Evolutionary conservation across 148 eudicot genomes (phyloP).

Genomic region (Talinum fruticosum): DNA sequence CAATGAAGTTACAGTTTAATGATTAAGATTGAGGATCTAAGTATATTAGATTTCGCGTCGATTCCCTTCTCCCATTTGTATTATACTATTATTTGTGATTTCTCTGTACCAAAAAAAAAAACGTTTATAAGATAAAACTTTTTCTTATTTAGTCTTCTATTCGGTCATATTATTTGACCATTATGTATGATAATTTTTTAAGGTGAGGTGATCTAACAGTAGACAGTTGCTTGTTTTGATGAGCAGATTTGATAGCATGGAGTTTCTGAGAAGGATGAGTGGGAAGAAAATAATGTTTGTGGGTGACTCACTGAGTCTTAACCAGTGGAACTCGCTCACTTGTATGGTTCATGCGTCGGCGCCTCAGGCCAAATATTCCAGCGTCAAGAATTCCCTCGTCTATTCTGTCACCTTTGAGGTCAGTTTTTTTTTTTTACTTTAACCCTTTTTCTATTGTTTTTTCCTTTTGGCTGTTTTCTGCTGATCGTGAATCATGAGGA

Average conservation of each 20-base stretch:
- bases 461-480: not conserved
- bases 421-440: not conserved
- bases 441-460: not conserved
- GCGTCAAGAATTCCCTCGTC: slow-evolving; percentile 29
- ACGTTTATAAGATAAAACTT: too few relatives aligned
- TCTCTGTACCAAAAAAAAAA: too few relatives aligned
- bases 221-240: not conserved
- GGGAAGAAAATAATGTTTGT: slow-evolving; percentile 98
- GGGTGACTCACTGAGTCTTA: slow-evolving; percentile 94
- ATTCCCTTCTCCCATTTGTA: too few relatives aligned
- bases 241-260: slow-evolving; percentile 67
- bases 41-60: too few relatives aligned
- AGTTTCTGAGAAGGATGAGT: slow-evolving; percentile 50
- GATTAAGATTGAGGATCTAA: too few relatives aligned
- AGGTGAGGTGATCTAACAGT: not conserved
- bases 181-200: not conserved
- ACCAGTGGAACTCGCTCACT: slow-evolving; percentile 76
- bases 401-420: slow-evolving; percentile 70
- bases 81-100: too few relatives aligned
- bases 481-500: too few relatives aligned
- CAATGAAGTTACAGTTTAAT: too few relatives aligned
- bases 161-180: too few relatives aligned
- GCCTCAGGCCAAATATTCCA: slow-evolving; percentile 48
- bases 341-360: slow-evolving; percentile 82
- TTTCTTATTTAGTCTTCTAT: not conserved